phyloP scores from a whole-genome alignment of 2,329 filamentous ascomycete genomes.

The Epichloe brachyelytri region DNA sequence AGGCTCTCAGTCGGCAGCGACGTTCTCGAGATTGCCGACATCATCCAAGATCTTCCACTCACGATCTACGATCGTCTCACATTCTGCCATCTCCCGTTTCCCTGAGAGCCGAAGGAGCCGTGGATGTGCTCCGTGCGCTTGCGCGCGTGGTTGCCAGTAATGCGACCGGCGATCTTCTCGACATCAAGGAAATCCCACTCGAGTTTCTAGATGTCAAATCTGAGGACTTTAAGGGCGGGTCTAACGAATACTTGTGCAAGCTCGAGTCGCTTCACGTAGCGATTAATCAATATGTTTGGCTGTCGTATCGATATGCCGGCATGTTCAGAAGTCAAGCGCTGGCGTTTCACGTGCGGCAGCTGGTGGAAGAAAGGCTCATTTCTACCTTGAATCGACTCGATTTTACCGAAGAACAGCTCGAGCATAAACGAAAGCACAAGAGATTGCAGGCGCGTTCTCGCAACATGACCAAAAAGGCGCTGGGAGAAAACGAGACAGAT shows the following conservation, averaged over 20 bases:
- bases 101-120: slow-evolving; percentile 35
- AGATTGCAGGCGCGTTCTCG: slow-evolving; percentile 12
- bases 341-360: slow-evolving; percentile 63
- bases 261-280: slow-evolving; percentile 72
- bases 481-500: slow-evolving; percentile 7
- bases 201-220: slow-evolving; percentile 58
- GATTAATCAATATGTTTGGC: slow-evolving; percentile 80
- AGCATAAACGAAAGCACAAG: slow-evolving; percentile 12
- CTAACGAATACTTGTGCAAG: slow-evolving; percentile 45
- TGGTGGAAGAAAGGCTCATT: slow-evolving; percentile 64
- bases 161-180: slow-evolving; percentile 53
- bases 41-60: slow-evolving; percentile 60
- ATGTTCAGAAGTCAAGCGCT: slow-evolving; percentile 64
- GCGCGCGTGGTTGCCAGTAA: slow-evolving; percentile 59
- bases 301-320: slow-evolving; percentile 77
- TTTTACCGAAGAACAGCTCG: slow-evolving; percentile 24
- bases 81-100: slow-evolving; percentile 56
- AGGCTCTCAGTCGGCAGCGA: slow-evolving; percentile 48
- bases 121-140: slow-evolving; percentile 44
- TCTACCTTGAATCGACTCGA: slow-evolving; percentile 35
- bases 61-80: slow-evolving; percentile 61
- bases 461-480: slow-evolving; percentile 4
- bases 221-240: slow-evolving; percentile 20
- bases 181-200: slow-evolving; percentile 57
- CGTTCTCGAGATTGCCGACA: slow-evolving; percentile 54